Evolutionary conservation across 1,284 basidiomycete species (phyloP).

Genomic region (Ganoderma multipileum): DNA sequence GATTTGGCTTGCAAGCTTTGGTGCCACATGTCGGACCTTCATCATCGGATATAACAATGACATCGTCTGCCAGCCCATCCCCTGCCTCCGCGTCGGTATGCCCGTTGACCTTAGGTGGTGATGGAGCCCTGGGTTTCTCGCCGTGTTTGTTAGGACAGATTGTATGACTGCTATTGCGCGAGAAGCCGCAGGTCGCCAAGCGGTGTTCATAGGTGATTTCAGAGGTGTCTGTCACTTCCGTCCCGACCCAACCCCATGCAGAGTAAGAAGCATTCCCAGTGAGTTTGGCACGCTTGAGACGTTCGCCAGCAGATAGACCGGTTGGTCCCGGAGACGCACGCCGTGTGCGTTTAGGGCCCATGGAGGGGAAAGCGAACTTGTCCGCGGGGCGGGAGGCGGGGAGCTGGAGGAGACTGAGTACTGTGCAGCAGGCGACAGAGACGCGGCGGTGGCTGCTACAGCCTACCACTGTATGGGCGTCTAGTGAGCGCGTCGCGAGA

Average conservation of each 20-base stretch:
- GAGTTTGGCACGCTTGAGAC: slow-evolving; percentile 63
- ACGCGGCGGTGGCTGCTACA: slow-evolving; percentile 28
- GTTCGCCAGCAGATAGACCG: slow-evolving; percentile 64
- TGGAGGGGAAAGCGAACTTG: slow-evolving; percentile 33
- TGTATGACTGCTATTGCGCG: slow-evolving; percentile 51
- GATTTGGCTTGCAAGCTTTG: slow-evolving; percentile 74
- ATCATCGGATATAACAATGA: slow-evolving; percentile 75
- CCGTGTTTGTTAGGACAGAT: slow-evolving; percentile 64
- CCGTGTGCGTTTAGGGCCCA: slow-evolving; percentile 71
- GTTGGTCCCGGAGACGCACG: slow-evolving; percentile 53
- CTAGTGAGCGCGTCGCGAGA: slow-evolving; percentile 27
- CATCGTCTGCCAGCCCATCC: slow-evolving; percentile 61
- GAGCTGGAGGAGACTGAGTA: slow-evolving; percentile 4
- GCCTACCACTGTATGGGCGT: slow-evolving; percentile 13
- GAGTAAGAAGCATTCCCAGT: slow-evolving; percentile 51
- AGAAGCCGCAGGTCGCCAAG: slow-evolving; percentile 72
- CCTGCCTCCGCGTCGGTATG: slow-evolving; percentile 48
- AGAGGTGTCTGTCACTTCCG: slow-evolving; percentile 59
- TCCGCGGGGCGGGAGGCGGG: neutral
- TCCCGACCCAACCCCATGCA: slow-evolving; percentile 81
- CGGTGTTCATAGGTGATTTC: slow-evolving; percentile 71
- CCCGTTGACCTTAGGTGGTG: slow-evolving; percentile 14
- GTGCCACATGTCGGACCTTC: slow-evolving; percentile 63
- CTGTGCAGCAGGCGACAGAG: slow-evolving; percentile 3
- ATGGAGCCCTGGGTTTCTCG: slow-evolving; percentile 25